Conservation (phyloP, 2,329 filamentous ascomycete genomes). For the Simplicillium aogashimaense region DNA sequence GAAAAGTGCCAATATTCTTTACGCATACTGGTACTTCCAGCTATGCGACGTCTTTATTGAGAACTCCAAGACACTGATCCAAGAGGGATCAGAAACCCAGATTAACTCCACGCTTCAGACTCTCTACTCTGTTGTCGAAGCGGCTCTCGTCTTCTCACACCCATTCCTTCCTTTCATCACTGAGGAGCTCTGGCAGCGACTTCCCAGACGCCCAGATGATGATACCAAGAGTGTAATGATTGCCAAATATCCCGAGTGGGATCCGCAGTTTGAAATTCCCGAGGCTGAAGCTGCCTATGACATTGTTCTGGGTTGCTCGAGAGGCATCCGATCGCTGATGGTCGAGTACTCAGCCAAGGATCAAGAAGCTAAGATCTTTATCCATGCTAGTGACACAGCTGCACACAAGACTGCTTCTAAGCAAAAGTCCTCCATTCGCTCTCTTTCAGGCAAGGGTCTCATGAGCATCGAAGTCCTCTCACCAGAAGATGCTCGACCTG, state of each 20-base stretch:
- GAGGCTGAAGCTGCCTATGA: constrained; percentile 59
- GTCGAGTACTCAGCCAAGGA: constrained; percentile 59
- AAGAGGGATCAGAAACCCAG: constrained; percentile 56
- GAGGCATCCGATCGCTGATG: constrained; percentile 56
- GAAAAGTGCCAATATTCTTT: constrained; percentile 52
- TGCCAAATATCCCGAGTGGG: constrained; percentile 54
- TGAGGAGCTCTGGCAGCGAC: constrained; percentile 67
- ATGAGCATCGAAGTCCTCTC: constrained; percentile 50
- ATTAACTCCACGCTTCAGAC: constrained; percentile 61
- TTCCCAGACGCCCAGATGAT: constrained; percentile 56
- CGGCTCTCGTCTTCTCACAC: constrained; percentile 56
- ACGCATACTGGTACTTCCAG: constrained; percentile 49
- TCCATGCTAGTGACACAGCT: constrained; percentile 54
- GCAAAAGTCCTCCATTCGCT: constrained; percentile 57
- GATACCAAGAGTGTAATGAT: constrained; percentile 55
- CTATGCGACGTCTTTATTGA: constrained; percentile 63
- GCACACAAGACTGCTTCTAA: constrained; percentile 49
- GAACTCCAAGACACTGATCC: constrained; percentile 66
- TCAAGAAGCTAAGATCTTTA: constrained; percentile 40
- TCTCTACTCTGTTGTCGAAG: constrained; percentile 64
- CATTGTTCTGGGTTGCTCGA: constrained; percentile 55
- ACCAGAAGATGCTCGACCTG: constrained; percentile 40
- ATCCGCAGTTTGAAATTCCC: constrained; percentile 46
- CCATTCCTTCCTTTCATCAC: constrained; percentile 65
- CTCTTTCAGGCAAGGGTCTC: constrained; percentile 59